Conservation (phyloP, 2,329 filamentous ascomycete species). For the Penicillium expansum region DNA sequence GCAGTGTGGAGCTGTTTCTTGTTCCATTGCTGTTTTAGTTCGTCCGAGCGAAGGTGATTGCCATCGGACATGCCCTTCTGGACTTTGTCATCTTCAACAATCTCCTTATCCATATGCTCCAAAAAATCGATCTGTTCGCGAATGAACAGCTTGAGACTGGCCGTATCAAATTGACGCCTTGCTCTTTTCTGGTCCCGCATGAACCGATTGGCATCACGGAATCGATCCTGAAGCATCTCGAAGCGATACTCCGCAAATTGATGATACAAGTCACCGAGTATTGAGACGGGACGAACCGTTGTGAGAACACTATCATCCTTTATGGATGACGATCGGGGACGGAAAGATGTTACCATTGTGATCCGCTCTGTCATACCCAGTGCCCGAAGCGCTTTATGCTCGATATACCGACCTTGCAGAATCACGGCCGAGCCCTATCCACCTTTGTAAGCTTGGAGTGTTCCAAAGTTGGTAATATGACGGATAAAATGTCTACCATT, state of each 20-base stretch:
- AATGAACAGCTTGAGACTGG: background rate
- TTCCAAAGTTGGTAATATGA: background rate
- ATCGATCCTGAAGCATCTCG: conserved; percentile 57
- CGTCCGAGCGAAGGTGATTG: background rate
- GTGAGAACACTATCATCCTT: conserved; percentile 59
- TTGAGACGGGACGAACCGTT: conserved; percentile 56
- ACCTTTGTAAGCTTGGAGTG: background rate
- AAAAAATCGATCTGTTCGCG: background rate
- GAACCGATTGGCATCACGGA: conserved; percentile 31
- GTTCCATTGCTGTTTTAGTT: background rate
- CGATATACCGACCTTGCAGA: conserved; percentile 60
- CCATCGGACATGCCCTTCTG: background rate
- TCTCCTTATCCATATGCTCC: background rate
- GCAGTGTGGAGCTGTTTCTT: background rate
- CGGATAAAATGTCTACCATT: conserved; percentile 48
- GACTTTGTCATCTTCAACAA: background rate
- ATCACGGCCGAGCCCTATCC: conserved; percentile 49
- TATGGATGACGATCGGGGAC: conserved; percentile 53
- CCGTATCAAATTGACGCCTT: background rate
- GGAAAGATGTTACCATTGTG: conserved; percentile 61
- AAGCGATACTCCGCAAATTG: conserved; percentile 60
- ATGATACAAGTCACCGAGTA: conserved; percentile 55
- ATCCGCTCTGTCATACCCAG: conserved; percentile 59
- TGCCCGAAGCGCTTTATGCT: conserved; percentile 59
- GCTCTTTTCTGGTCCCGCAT: background rate